phyloP scores from a whole-genome alignment of 257 asterid genomes.

The Ophiorrhiza pumila region DNA sequence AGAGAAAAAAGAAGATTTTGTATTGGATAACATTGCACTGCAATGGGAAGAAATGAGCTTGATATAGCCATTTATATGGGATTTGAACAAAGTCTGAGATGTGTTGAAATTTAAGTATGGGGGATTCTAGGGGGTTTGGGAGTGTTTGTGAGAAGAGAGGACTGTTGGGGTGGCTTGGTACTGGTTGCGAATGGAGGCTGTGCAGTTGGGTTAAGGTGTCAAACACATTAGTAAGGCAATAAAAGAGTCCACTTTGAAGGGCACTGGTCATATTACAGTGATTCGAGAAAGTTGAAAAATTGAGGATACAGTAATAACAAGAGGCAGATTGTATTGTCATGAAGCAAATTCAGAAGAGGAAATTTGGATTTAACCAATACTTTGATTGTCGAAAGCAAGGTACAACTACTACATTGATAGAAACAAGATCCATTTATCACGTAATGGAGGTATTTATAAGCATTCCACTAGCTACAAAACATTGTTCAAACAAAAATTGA shows the following conservation, averaged over 20 bases:
- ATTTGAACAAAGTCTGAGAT: no score
- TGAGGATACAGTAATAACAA: no score
- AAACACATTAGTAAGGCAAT: not conserved
- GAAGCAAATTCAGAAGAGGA: not conserved
- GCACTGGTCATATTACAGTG: not conserved
- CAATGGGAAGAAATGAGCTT: no score
- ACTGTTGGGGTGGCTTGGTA: no score
- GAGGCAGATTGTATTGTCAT: not conserved
- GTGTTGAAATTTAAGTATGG: no score
- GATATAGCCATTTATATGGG: no score
- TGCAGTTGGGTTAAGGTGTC: not conserved
- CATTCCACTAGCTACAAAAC: not conserved
- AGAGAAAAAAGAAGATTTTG: no score
- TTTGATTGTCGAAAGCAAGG: not conserved
- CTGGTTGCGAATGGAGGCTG: no score
- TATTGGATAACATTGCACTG: no score
- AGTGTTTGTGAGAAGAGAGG: no score
- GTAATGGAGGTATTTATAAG: not conserved
- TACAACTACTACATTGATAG: not conserved
- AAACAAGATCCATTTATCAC: not conserved
- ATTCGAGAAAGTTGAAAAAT: no score
- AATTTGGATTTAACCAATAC: not conserved
- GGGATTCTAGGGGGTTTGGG: no score
- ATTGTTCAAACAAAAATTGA: not conserved
- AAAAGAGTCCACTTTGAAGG: not conserved